Evolutionary conservation across 2,329 filamentous ascomycete species (phyloP), one percentile per base, ranked within the genome.

Genomic region (Pseudocercospora musae): DNA sequence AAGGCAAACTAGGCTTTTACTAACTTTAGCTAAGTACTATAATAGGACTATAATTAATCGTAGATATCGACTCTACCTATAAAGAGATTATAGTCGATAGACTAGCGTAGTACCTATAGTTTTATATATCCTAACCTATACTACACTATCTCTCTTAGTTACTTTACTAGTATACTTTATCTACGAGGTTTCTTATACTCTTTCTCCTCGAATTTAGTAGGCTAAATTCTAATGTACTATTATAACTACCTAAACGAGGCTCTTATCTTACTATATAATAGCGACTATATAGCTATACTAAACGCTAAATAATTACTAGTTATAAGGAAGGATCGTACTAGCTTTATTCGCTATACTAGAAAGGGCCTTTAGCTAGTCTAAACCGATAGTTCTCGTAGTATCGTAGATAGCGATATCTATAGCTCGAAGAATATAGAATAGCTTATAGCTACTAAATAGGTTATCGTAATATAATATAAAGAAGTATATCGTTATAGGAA

Each of bases 261-360:
- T 56, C 31, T 56, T 56, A 56, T 56, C n/a, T 31, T 56, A 56
- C 53, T 56, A 56, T 27, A 13, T 33, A 31, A 55, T 37, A 31
- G 52, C n/a, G 9, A 55, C 52, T 37, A 37, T 56, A 56, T 56
- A 2, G 2, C 15, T 37, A 37, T n/a, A n/a, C n/a, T n/a, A n/a
- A n/a, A n/a, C n/a, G n/a, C n/a, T n/a, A n/a, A n/a, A n/a, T n/a
- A n/a, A 33, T 55, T 55, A 21, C 52, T 56, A 40, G 27, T 56
- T 56, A 56, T 56, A 56, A 40, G 27, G 53, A 18, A 56, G 53
- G 10, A n/a, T 56, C 42, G 15, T 56, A n/a, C 5, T 37, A 20
- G 29, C 53, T n/a, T n/a, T n/a, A n/a, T n/a, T n/a, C n/a, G n/a
- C n/a, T n/a, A n/a, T n/a, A n/a, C n/a, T n/a, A n/a, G n/a, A n/a